Evolutionary conservation across 2,329 filamentous ascomycete genomes (phyloP), one percentile per base, ranked within the genome.

Genomic region (Aspergillus caelatus): DNA sequence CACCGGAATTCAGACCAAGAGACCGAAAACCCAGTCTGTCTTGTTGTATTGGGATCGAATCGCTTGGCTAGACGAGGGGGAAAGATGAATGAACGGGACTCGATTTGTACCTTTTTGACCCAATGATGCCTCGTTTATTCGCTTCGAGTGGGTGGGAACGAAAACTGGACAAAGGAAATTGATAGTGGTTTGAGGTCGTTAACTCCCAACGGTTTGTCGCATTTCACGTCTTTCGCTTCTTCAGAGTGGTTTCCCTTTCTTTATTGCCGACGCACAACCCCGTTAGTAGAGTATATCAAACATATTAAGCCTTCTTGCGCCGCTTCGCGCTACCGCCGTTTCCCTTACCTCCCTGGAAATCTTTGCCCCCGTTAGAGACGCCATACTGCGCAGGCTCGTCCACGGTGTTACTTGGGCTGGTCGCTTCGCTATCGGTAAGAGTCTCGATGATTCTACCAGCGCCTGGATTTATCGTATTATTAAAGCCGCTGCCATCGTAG

Each of bases 361-460:
- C 68, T 61, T 62, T 59, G 41, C 61, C 60, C 23, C 60, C 50
- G 23, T 65, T 62, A 16, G 61, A 52, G 32, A 58, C 61, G 50
- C 57, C 55, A 54, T 70, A 68, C 23, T 68, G 67, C 10, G 65
- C 21, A 36, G 64, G 71, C 23, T 78, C 76, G 48, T 77, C 78
- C 14, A 72, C 66, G 5, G 74, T 73, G 30, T 73, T 74, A 21
- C 75, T 71, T 11, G 80, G 80, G 61, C 79, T 82, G 1, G 79
- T 78, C 12, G 74, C 67, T 65, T 81, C 80, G 61, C 80, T 82
- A 66, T 80, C 80, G 11, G 80, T 79, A 64, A 82, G 71, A 16
- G 79, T 77, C 65, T 82, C 80, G 30, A 81, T 74, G 19, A 80
- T 75, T 6, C 74, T 70, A 11, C 74, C 74, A 23, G 60, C 26